Percentiles rank a stretch among this genome's conserved stretches.
phyloP scores from a whole-genome alignment of 306 rosid species.

The Aeschynomene evenia region DNA sequence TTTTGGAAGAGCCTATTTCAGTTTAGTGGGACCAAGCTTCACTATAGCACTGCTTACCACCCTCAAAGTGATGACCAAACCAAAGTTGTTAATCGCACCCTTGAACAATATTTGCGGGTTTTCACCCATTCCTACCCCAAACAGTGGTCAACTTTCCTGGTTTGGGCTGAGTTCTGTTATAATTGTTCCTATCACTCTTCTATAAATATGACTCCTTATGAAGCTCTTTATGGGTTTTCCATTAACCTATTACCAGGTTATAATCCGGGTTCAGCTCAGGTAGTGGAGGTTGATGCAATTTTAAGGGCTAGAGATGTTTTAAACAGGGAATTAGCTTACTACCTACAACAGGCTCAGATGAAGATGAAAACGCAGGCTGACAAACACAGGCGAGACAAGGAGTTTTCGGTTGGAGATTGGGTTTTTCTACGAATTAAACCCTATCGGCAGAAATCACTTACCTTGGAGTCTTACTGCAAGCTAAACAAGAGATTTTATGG shows the following conservation, averaged over 20 bases:
- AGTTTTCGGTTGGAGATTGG: background rate
- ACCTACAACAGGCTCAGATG: background rate
- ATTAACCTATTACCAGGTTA: background rate
- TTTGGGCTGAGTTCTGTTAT: background rate
- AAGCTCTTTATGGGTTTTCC: too few species aligned
- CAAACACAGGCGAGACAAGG: background rate
- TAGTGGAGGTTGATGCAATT: background rate
- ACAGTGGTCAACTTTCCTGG: background rate
- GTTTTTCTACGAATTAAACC: background rate
- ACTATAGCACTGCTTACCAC: background rate
- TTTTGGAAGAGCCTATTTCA: background rate
- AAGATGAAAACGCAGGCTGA: background rate
- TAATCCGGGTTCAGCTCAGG: background rate
- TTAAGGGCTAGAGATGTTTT: background rate
- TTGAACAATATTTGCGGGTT: background rate
- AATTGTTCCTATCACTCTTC: background rate
- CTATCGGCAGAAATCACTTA: too few species aligned
- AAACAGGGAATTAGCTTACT: too few species aligned
- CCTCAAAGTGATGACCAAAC: background rate
- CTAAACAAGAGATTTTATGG: too few species aligned
- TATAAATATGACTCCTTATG: background rate
- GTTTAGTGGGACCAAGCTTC: background rate
- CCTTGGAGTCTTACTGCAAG: background rate
- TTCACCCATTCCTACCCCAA: background rate
- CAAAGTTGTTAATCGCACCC: background rate